Conservation (phyloP, 495 filamentous ascomycete species). For the Cercophora scortea region DNA sequence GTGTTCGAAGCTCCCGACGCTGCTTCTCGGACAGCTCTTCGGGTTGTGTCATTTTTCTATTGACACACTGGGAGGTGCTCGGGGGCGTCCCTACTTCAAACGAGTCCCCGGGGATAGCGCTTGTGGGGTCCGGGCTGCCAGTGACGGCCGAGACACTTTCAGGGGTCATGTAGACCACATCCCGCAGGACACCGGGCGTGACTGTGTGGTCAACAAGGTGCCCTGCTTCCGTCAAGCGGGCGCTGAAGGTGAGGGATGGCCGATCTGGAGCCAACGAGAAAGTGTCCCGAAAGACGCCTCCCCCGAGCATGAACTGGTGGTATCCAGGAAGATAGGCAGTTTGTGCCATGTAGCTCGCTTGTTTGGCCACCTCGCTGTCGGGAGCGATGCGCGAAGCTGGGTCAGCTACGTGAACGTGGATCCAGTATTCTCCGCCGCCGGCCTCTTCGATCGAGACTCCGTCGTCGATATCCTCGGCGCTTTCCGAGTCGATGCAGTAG, state of each 20-base stretch:
- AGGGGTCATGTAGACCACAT: slow-evolving; percentile 69
- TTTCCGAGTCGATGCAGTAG: slow-evolving; percentile 73
- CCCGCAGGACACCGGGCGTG: slow-evolving; percentile 56
- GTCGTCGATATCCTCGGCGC: slow-evolving; percentile 79
- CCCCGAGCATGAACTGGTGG: slow-evolving; percentile 66
- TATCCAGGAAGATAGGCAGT: slow-evolving; percentile 72
- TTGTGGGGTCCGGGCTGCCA: slow-evolving; percentile 20
- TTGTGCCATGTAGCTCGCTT: slow-evolving; percentile 55
- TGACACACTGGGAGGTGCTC: slow-evolving; percentile 3
- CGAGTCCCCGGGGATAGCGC: slow-evolving; percentile 1
- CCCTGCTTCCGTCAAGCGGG: slow-evolving; percentile 55
- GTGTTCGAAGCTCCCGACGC: slow-evolving; percentile 20
- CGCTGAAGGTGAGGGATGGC: slow-evolving; percentile 76
- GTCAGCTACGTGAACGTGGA: slow-evolving; percentile 89
- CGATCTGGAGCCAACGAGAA: slow-evolving; percentile 64
- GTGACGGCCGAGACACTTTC: slow-evolving; percentile 44
- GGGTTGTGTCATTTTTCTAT: slow-evolving; percentile 27
- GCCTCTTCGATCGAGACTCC: slow-evolving; percentile 72
- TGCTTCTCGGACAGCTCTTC: slow-evolving; percentile 23
- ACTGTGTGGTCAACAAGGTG: slow-evolving; percentile 63
- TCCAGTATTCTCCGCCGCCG: slow-evolving; percentile 60
- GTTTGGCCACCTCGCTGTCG: slow-evolving; percentile 48
- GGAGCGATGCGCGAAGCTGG: slow-evolving; percentile 72
- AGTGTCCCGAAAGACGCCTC: slow-evolving; percentile 41
- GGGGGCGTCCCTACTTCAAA: slow-evolving; percentile 29